phyloP scores from a whole-genome alignment of 176 grass and related monocot genomes.

The Pontederia paniculata region DNA sequence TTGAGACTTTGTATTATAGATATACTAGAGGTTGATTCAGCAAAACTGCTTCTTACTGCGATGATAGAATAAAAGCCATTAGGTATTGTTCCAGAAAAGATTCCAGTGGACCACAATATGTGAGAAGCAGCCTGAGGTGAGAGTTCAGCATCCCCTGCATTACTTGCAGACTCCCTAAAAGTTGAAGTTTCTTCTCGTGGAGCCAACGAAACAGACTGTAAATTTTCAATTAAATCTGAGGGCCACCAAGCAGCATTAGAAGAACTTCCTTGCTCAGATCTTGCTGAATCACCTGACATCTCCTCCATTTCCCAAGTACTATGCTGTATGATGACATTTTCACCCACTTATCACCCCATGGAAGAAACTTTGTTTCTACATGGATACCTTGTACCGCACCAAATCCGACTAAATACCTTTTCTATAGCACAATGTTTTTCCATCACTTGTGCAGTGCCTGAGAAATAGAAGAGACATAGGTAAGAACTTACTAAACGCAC shows the following conservation, averaged over 20 bases:
- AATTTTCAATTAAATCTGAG: slow-evolving; percentile 56
- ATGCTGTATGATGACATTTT: slow-evolving; percentile 12
- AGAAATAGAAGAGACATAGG: no score
- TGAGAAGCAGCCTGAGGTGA: slow-evolving; percentile 71
- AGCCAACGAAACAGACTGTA: slow-evolving; percentile 70
- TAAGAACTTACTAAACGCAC: no score
- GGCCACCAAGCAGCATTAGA: slow-evolving; percentile 68
- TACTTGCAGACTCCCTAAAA: slow-evolving; percentile 31
- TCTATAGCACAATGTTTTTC: background rate
- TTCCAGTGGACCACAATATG: slow-evolving; percentile 78
- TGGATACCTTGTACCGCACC: background rate
- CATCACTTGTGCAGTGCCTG: background rate
- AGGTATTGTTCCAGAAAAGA: slow-evolving; percentile 68
- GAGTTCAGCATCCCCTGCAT: slow-evolving; percentile 20
- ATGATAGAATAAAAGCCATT: slow-evolving; percentile 99
- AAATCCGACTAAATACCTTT: background rate
- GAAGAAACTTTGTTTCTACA: background rate
- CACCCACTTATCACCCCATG: background rate
- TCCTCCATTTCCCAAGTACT: slow-evolving; percentile 57
- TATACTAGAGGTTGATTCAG: background rate
- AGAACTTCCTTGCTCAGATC: slow-evolving; percentile 42
- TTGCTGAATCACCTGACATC: slow-evolving; percentile 41
- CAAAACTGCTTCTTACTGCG: slow-evolving; percentile 45
- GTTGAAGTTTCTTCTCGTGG: slow-evolving; percentile 40
- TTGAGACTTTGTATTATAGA: background rate